Evolutionary conservation across 768 basidiomycete species (phyloP).

Genomic region (Chalciporus sphaerocephalus): DNA sequence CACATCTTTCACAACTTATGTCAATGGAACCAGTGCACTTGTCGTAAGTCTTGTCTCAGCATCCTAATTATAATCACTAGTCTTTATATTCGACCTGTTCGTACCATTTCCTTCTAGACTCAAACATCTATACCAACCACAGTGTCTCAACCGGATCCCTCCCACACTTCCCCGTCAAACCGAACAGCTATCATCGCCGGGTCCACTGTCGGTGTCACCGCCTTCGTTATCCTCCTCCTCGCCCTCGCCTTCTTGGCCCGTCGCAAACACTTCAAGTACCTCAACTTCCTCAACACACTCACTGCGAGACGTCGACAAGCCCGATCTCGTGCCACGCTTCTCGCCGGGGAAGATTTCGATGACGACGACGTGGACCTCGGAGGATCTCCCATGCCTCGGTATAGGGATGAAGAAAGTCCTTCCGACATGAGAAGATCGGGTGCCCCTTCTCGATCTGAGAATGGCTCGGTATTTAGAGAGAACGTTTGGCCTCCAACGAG

Average conservation of each 20-base stretch:
- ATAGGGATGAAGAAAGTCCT: conserved; percentile 20
- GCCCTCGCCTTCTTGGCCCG: conserved; percentile 36
- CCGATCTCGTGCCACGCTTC: conserved; percentile 18
- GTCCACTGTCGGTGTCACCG: conserved; percentile 35
- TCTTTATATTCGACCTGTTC: not conserved
- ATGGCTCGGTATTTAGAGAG: conserved; percentile 46
- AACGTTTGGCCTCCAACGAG: conserved; percentile 42
- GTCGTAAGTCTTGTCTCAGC: conserved; percentile 11
- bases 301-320: conserved; percentile 18
- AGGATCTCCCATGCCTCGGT: conserved; percentile 6
- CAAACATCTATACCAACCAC: conserved; percentile 15
- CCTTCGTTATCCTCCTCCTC: conserved; percentile 35
- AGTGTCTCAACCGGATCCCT: conserved; percentile 8
- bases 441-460: conserved; percentile 27
- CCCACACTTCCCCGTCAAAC: conserved; percentile 4
- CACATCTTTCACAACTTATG: conserved; percentile 14
- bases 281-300: conserved; percentile 29
- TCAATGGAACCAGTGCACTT: conserved; percentile 10
- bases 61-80: too few species aligned
- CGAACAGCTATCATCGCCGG: conserved; percentile 43
- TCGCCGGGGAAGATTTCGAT: conserved; percentile 25
- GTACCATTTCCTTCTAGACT: conserved; percentile 12
- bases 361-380: conserved; percentile 4
- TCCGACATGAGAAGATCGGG: conserved; percentile 13
- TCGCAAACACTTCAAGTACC: conserved; percentile 34